Conservation (phyloP, 2,329 filamentous ascomycete species). For the Aspergillus terreus region DNA sequence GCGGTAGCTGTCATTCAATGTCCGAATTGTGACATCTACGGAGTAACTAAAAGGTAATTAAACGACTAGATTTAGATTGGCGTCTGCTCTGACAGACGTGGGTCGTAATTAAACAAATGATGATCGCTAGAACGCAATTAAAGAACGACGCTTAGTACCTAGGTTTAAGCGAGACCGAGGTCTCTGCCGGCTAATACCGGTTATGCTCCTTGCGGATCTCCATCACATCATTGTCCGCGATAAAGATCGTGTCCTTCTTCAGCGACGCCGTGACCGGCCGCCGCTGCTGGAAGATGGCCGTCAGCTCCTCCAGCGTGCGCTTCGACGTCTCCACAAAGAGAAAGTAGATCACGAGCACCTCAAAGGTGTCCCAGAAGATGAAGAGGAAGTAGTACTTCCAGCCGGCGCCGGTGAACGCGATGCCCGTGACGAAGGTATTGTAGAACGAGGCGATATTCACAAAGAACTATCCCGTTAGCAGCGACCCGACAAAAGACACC, state of each 20-base stretch:
- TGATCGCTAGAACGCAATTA: background rate
- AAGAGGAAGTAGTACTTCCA: slow-evolving; percentile 57
- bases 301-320: slow-evolving; percentile 53
- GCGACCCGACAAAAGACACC: background rate
- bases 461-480: slow-evolving; percentile 27
- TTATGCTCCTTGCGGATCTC: slow-evolving; percentile 4
- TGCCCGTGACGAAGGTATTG: slow-evolving; percentile 46
- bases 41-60: too few species aligned
- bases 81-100: background rate
- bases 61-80: background rate
- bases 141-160: background rate
- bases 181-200: background rate
- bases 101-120: background rate
- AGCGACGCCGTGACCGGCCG: slow-evolving; percentile 41
- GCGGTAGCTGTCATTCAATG: too few species aligned
- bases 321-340: slow-evolving; percentile 51
- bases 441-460: slow-evolving; percentile 47
- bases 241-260: slow-evolving; percentile 23
- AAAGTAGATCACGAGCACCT: slow-evolving; percentile 43
- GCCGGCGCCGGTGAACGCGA: slow-evolving; percentile 48
- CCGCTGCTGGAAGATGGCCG: slow-evolving; percentile 42
- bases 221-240: slow-evolving; percentile 8
- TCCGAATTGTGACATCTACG: too few species aligned
- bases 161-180: background rate
- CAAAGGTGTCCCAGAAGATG: slow-evolving; percentile 31